Percentiles rank a stretch among this genome's conserved stretches.
Conservation (phyloP, 2,329 filamentous ascomycete species). For the Beauveria asiatica region DNA sequence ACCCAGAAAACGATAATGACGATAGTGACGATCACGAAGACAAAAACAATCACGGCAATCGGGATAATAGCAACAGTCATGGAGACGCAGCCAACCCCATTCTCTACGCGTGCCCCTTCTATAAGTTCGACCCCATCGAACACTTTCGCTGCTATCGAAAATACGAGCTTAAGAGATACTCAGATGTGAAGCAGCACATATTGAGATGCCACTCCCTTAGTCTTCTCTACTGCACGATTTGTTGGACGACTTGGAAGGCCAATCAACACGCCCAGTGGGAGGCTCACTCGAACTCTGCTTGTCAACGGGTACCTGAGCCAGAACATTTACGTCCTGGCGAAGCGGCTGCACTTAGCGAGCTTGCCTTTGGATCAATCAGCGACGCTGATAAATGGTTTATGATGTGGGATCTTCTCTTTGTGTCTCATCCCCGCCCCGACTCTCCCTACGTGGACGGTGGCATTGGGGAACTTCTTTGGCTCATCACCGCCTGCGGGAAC, state of each 20-base stretch:
- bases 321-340: background rate
- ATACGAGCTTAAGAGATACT: slow-evolving; percentile 1
- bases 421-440: background rate
- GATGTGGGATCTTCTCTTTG: slow-evolving; percentile 7
- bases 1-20: background rate
- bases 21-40: background rate
- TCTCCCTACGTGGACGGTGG: background rate
- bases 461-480: background rate
- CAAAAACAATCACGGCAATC: background rate
- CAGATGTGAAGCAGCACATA: slow-evolving; percentile 1
- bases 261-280: background rate
- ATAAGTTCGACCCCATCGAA: background rate
- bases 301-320: background rate
- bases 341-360: background rate
- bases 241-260: background rate
- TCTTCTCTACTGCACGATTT: background rate
- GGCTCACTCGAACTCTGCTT: background rate
- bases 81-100: background rate
- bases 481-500: background rate
- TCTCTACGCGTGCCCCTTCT: slow-evolving; percentile 4
- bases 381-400: slow-evolving; percentile 1
- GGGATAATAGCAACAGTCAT: background rate
- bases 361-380: background rate
- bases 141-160: slow-evolving; percentile 2
- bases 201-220: background rate